Evolutionary conservation across 2,329 filamentous ascomycete species (phyloP).

Genomic region (Pyricularia sp.): DNA sequence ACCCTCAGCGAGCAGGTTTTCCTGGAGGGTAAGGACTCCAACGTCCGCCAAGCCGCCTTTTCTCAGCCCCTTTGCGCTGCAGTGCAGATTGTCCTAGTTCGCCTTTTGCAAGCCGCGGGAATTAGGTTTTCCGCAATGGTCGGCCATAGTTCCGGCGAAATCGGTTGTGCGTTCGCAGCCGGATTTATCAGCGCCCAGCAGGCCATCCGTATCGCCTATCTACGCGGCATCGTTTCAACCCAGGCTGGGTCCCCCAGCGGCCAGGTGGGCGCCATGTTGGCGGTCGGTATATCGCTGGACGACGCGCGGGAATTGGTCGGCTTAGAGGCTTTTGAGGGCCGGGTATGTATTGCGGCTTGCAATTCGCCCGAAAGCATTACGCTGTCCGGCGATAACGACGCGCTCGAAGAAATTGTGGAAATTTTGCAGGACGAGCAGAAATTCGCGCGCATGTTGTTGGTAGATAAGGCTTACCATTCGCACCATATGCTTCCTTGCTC

Average conservation of each 20-base stretch:
- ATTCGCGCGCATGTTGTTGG: conserved; percentile 21
- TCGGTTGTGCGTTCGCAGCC: conserved; percentile 21
- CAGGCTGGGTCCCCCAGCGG: conserved; percentile 17
- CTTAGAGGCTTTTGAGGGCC: not conserved
- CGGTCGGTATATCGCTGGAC: conserved; percentile 21
- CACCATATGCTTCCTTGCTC: conserved; percentile 26
- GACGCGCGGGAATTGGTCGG: not conserved
- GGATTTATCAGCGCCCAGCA: conserved; percentile 23
- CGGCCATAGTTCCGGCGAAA: conserved; percentile 26
- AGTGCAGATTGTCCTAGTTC: conserved; percentile 20
- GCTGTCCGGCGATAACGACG: conserved; percentile 26
- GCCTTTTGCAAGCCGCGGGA: conserved; percentile 16
- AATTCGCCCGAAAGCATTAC: conserved; percentile 28
- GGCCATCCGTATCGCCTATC: conserved; percentile 32
- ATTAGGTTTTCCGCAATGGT: conserved; percentile 16
- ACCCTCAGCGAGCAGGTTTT: conserved; percentile 26
- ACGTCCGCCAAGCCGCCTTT: conserved; percentile 13
- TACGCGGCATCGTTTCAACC: conserved; percentile 21
- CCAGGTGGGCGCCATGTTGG: conserved; percentile 26
- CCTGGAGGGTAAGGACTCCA: conserved; percentile 23
- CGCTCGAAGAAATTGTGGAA: conserved; percentile 7
- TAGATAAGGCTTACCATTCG: conserved; percentile 31
- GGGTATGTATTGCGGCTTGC: conserved; percentile 18
- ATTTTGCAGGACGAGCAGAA: conserved; percentile 15
- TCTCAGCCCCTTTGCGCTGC: conserved; percentile 20